Evolutionary conservation across 768 basidiomycete genomes (phyloP).

Genomic region (Leccinum aurantiacum): DNA sequence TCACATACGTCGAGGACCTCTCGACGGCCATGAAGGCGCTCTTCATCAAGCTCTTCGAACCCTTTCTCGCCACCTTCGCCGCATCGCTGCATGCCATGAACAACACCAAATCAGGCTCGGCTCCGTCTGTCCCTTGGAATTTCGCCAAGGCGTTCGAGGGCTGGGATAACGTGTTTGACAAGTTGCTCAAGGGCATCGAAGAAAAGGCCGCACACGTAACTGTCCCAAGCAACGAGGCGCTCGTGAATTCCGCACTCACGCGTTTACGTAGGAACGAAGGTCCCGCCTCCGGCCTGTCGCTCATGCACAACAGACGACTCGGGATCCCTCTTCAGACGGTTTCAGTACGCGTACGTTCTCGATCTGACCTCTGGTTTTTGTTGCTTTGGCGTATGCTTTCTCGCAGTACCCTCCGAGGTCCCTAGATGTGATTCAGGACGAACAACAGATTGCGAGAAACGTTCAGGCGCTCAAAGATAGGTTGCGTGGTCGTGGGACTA

Average conservation of each 20-base stretch:
- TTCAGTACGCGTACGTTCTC: slow-evolving; percentile 50
- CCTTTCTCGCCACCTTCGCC: slow-evolving; percentile 80
- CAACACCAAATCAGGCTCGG: slow-evolving; percentile 37
- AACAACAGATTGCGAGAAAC: slow-evolving; percentile 89
- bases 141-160: slow-evolving; percentile 69
- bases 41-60: slow-evolving; percentile 85
- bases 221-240: neutral
- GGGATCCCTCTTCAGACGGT: slow-evolving; percentile 57
- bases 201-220: slow-evolving; percentile 68
- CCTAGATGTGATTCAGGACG: slow-evolving; percentile 60
- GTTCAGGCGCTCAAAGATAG: slow-evolving; percentile 87
- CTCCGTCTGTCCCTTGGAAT: slow-evolving; percentile 55
- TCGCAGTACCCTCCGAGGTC: slow-evolving; percentile 47
- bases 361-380: neutral
- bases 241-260: slow-evolving; percentile 1
- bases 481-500: slow-evolving; percentile 70
- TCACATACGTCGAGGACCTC: slow-evolving; percentile 91
- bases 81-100: slow-evolving; percentile 73
- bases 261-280: slow-evolving; percentile 61
- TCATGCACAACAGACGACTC: slow-evolving; percentile 37
- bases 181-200: slow-evolving; percentile 70
- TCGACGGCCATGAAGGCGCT: slow-evolving; percentile 75
- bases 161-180: slow-evolving; percentile 83
- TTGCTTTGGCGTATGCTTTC: neutral
- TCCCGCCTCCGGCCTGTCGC: slow-evolving; percentile 50